Percentiles rank a stretch among this genome's conserved stretches.
Conservation (phyloP, 2,329 filamentous ascomycete species). For the Monilinia aucupariae region DNA sequence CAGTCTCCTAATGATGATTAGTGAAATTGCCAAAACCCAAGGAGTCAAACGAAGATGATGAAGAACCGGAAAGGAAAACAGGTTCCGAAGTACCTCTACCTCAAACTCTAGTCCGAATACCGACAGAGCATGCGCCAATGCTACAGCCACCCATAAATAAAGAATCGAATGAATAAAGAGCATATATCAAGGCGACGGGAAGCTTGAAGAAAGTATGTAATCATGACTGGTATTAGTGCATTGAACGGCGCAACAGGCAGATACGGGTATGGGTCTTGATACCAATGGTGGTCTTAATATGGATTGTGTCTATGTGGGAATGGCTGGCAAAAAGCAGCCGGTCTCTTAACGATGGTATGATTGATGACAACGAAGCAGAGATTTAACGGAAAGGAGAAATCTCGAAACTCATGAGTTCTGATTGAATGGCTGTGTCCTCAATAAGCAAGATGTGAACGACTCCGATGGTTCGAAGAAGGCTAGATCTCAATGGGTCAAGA, state of each 20-base stretch:
- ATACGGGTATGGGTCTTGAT: conserved; percentile 11
- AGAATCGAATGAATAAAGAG: conserved; percentile 20
- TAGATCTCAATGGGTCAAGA: background rate
- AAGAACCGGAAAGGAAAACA: conserved; percentile 39
- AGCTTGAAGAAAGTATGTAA: conserved; percentile 11
- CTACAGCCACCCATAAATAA: conserved; percentile 36
- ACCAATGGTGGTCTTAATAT: conserved; percentile 11
- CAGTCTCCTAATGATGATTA: conserved; percentile 34
- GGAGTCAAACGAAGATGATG: conserved; percentile 38
- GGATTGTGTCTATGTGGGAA: background rate
- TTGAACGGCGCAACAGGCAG: conserved; percentile 21
- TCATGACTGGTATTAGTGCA: conserved; percentile 17
- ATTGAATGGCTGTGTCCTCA: background rate
- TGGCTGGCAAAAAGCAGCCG: conserved; percentile 14
- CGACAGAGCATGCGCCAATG: conserved; percentile 68
- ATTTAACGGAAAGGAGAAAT: background rate
- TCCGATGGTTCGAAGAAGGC: background rate
- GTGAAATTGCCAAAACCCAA: conserved; percentile 64
- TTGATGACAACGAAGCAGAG: conserved; percentile 4
- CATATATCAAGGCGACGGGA: background rate
- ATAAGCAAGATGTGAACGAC: background rate
- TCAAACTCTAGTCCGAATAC: conserved; percentile 78
- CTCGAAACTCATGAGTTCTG: background rate
- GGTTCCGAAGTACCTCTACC: conserved; percentile 51
- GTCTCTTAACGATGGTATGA: background rate